A percentile compares a stretch with the other conserved stretches of the same genome.
These are phyloP conservation scores for Gossypium schwendimanii DNA, from an alignment of 441 rosid species.

Conservation along the genomic window DNA sequence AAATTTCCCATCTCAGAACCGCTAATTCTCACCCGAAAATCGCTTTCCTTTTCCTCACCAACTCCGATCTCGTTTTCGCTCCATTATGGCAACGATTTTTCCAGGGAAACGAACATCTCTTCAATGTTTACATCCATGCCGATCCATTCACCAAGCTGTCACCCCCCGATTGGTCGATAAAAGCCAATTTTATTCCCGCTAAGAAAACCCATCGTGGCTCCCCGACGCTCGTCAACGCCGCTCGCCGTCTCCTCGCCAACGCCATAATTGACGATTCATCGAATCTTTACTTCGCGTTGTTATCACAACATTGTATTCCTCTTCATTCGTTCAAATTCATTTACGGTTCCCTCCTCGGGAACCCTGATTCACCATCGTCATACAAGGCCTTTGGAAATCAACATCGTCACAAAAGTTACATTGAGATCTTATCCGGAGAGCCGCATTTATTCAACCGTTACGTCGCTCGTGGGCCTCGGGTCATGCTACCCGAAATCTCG, in stretches of 20 bases:
- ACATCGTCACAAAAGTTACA: constrained; percentile 36
- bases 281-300: constrained; percentile 62
- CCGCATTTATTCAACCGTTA: constrained; percentile 50
- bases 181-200: constrained; percentile 43
- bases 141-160: constrained; percentile 37
- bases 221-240: constrained; percentile 59
- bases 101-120: constrained; percentile 38
- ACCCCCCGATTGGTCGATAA: constrained; percentile 23
- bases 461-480: constrained; percentile 44
- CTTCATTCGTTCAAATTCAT: constrained; percentile 60
- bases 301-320: constrained; percentile 70
- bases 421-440: constrained; percentile 51
- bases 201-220: constrained; percentile 56
- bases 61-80: constrained; percentile 59
- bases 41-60: constrained; percentile 81
- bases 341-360: constrained; percentile 46
- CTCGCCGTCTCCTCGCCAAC: constrained; percentile 52
- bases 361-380: constrained; percentile 1
- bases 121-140: constrained; percentile 67
- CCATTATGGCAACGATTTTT: constrained; percentile 69
- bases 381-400: constrained; percentile 24
- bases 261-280: constrained; percentile 63
- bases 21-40: constrained; percentile 43
- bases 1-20: constrained; percentile 25
- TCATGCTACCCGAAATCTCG: constrained; percentile 55